Evolutionary conservation across 495 filamentous ascomycete species (phyloP), one percentile per base, ranked within the genome.

Genomic region (Hypoxylon crocopeplum): DNA sequence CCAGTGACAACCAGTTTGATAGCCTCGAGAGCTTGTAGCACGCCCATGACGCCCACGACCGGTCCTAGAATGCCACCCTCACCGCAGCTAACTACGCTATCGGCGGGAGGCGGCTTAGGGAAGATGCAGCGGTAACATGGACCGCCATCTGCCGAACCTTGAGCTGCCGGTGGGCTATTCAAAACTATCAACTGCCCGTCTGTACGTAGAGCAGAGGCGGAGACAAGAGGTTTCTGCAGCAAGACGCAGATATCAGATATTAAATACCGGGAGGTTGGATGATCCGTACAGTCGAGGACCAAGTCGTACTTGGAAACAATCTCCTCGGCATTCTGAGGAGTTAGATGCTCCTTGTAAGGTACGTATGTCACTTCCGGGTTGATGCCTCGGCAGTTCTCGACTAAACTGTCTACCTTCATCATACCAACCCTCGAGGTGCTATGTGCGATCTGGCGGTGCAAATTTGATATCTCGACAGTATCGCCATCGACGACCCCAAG

Each of bases 101-200:
- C 86, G 0, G 90, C 80, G 4, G 92, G 91, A 0, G 94, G 92
- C 1, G 93, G 93, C 41, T 85, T 87, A 0, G 90, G 89, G 67
- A 96, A 98, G 24, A 97, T 84, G 70, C 94, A 98, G 24, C 94
- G 82, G 72, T 98, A 98, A 74, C 94, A 98, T 1, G 93, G 92
- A 0, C 90, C 87, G 21, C 73, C 73, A 17, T 68, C 59, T 2
- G 59, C 24, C 2, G 67, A 42, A 5, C 80, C 79, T 29, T 74
- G 72, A 5, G 77, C 66, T 0, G 72, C 72, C 2, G 85, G 77
- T 6, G 87, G 88, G 32, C 82, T 79, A 66, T 90, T 90, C 29
- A 98, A 77, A 0, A 96, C 86, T 72, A 94, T 88, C 1, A 98
- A 81, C 74, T 97, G 93, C 17, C 94, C 94, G 40, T 96, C 92